Evolutionary conservation across 306 rosid genomes (phyloP).

Genomic region (Lathyrus oleraceus): DNA sequence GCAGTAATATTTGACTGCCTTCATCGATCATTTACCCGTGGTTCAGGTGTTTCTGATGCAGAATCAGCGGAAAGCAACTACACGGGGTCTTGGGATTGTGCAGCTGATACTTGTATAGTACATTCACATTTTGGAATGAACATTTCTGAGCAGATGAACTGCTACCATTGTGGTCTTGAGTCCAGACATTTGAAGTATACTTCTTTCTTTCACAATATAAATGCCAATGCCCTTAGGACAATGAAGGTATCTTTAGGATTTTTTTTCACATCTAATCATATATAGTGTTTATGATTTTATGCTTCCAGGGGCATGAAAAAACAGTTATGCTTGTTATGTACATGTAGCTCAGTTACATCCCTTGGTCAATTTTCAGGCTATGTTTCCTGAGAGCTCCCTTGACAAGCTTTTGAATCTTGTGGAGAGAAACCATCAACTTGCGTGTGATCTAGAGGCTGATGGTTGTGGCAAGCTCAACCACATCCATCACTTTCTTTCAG

Average conservation of each 20-base stretch:
- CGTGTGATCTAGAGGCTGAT: slow-evolving; percentile 79
- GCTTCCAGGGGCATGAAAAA: slow-evolving; percentile 29
- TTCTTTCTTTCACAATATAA: slow-evolving; percentile 91
- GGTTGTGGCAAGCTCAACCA: slow-evolving; percentile 93
- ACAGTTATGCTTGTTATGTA: slow-evolving; percentile 27
- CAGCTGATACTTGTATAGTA: slow-evolving; percentile 71
- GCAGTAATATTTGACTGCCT: slow-evolving; percentile 88
- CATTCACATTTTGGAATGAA: slow-evolving; percentile 91
- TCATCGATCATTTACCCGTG: slow-evolving; percentile 71
- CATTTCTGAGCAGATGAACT: slow-evolving; percentile 88
- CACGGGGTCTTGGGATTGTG: slow-evolving; percentile 86
- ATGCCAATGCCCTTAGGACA: slow-evolving; percentile 90
- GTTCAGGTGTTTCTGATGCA: slow-evolving; percentile 59
- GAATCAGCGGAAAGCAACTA: slow-evolving; percentile 67
- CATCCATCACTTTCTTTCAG: slow-evolving; percentile 85
- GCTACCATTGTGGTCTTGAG: slow-evolving; percentile 75
- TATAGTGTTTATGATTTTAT: slow-evolving; percentile 11
- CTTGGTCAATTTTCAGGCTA: slow-evolving; percentile 52
- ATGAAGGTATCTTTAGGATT: slow-evolving; percentile 66
- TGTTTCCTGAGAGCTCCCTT: slow-evolving; percentile 67
- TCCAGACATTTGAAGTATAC: slow-evolving; percentile 90
- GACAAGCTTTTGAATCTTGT: slow-evolving; percentile 80
- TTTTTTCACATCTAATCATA: neutral
- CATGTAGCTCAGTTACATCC: slow-evolving; percentile 33
- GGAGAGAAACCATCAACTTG: slow-evolving; percentile 88